Base-by-base conservation (phyloP, 129 eudicot genomes). In the Escallonia herrerae region DNA sequence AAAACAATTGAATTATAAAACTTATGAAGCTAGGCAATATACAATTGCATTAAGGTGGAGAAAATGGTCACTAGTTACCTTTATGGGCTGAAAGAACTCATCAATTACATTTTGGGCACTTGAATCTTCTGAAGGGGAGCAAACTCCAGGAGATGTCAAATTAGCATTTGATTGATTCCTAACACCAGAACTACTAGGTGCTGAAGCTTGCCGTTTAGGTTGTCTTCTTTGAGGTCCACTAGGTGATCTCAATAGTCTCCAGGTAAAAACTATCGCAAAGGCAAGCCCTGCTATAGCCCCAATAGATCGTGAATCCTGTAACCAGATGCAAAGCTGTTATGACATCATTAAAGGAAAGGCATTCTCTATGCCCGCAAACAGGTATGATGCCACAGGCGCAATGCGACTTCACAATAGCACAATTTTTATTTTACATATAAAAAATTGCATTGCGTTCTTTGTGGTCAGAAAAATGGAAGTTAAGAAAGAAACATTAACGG, bases 281-380 rank as follows among this genome's bases (percentile, higher is more conserved):
- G 95, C 96, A 71, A 93, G 74, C 37, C 95, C 98, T 4, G 96
- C 98, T 74, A 93, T 66, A 39, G 98, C 87, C 79, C 95, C 86
- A 55, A 81, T 74, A 33, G 89, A 77, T 64, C 80, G 72, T 41
- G 85, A 51, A 86, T 93, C 96, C 98, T 93, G 77, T 64, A 53
- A 70, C 13, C 38, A 69, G 62, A 67, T 74, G 58, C 62, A 43
- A 49, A 43, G 9, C 22, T 63, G 7, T 67, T 64, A 58, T 4
- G 10, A 15, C 43, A 58, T 13, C 50, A 38, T 37, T 9, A 43
- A 37, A 12, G 40, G 33, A 37, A 12, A 22, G 33, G 33, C 33
- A 22, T 22, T 22, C 33, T 22, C 33, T 22, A n/a, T n/a, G n/a
- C 33, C 33, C 33, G 33, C 33, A 22, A 22, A 22, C 33, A 22